Base-by-base conservation (phyloP, 441 rosid species). In the Viola pubescens region DNA sequence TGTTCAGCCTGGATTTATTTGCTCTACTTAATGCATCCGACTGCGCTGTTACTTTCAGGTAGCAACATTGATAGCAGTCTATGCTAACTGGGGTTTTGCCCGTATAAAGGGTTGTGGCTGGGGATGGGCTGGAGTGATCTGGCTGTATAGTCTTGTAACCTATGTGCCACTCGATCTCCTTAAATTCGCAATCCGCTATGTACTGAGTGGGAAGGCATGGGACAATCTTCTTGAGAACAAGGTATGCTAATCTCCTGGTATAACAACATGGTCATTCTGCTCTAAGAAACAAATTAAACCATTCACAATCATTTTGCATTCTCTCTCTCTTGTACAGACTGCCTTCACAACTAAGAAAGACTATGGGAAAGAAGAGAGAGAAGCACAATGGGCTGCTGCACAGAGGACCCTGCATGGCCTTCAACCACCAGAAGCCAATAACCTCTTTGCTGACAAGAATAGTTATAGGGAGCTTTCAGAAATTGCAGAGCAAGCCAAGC, bases 71-170 rank as follows among this genome's bases (percentile, higher is more conserved):
- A 83, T 85, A 54, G 89, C 96, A 3, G 95, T 91, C 47, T 88
- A 88, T 70, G 90, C 95, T 4, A 71, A 84, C 42, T 86, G 92
- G 98, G 77, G 71, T n/a, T 88, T 91, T 64, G 96, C 98, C 0
- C 64, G 70, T 13, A 81, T 88, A 42, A 19, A 85, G 69, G 95
- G 96, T 1, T 64, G 66, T 4, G 95, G 98, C 38, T 91, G 96
- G 98, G 91, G 91, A 49, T 88, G 96, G 98, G 96, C 94, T 26
- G 91, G 96, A 43, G 91, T 87, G 5, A 83, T 89, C 60, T 91
- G 94, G 97, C 73, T 83, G 2, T 87, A 76, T 60, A 89, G 91
- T 61, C 9, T 83, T 54, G 74, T 78, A 16, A 83, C 89, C 0
- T 91, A 84, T 42, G 9, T 86, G 56, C 98, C 98, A 19, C 96